Base-by-base conservation (phyloP, 2,329 filamentous ascomycete species). In the Aphanocladium album region DNA sequence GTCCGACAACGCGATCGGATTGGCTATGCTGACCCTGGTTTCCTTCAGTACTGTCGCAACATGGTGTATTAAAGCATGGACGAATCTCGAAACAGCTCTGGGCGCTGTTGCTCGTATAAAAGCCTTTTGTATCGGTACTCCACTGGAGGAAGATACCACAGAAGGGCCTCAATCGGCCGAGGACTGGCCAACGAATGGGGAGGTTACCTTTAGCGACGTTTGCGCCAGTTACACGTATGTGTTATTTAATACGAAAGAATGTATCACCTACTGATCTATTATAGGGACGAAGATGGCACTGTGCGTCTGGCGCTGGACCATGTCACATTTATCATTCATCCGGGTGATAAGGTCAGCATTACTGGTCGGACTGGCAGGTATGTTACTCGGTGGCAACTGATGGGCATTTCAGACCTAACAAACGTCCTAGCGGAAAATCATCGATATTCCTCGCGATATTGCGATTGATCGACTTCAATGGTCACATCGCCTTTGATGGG, bases 401-500 rank as follows among this genome's bases (percentile, higher is more conserved):
- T 17, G 11, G 5, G 9, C 35, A 27, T 9, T 5, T 39, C 2
- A 8, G n/a, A n/a, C n/a, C 25, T 81, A 6, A 77, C 79, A 0
- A 79, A 81, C 69, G 78, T 81, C 35, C 71, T 12, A 60, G 59
- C 17, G 59, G 59, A 2, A 60, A 60, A 21, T 56, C 59, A 12
- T 27, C 51, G 0, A 17, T 60, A 1, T 19, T 60, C 2, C 17
- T 51, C 17, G n/a, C 59, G 7, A 43, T 60, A 1, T n/a, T 60
- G 9, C 51, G 59, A 0, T 35, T 55, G 43, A 12, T 51, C 2
- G 47, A 59, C 9, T 59, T 49, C 30, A 52, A 39, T 11, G 64
- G 66, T 1, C 69, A 60, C 14, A 76, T 82, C 37, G 66, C 61
- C 1, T 71, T 83, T 19, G 79, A 81, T 59, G 72, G 71, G 0